Evolutionary conservation across 1,284 basidiomycete genomes (phyloP), one percentile per base, ranked within the genome.

Genomic region (Psilocybe mexicana): DNA sequence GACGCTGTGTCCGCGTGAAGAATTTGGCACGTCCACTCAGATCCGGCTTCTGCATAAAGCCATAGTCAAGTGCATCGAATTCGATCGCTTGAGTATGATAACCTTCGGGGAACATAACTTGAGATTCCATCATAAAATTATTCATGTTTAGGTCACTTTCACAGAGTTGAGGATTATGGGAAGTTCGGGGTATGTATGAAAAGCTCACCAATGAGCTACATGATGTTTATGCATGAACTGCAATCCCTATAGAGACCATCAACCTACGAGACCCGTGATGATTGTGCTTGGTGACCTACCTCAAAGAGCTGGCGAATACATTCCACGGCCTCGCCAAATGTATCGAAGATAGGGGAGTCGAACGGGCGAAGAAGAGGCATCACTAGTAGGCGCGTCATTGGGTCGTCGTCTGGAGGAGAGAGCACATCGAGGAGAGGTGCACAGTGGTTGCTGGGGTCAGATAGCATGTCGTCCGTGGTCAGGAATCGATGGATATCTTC

Each of bases 371-470:
- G 62, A 8, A 70, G 45, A 2, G 74, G 75, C 65, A 76, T 71
- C 2, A 75, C 74, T 1, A 75, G 51, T 2, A 76, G 61, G 1
- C 54, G 43, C 2, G 35, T 40, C 2, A 61, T 55, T 6, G 53
- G 47, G 18, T 63, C 55, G 8, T 70, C 63, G 0, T 58, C 46
- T 6, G 68, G 70, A 10, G 69, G 56, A 5, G 61, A 26, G 0
- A 76, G 54, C 5, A 70, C 61, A 23, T 76, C 76, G 12, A 70
- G 65, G 0, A 77, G 49, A 1, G 72, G 73, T 4, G 74, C 67
- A 43, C 74, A 76, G 54, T 75, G 74, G 52, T 76, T 76, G 3
- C 59, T 52, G 1, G 69, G 67, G 43, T 75, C 64, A 0, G 64
- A 55, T 1, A 59, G 52, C 1, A 70, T 48, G 11, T 55, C 45